A percentile compares a stretch with the other conserved stretches of the same genome.
These are phyloP conservation scores for Volvox reticuliferus DNA, from an alignment of 139 green algal genomes.

Conservation along the genomic window DNA sequence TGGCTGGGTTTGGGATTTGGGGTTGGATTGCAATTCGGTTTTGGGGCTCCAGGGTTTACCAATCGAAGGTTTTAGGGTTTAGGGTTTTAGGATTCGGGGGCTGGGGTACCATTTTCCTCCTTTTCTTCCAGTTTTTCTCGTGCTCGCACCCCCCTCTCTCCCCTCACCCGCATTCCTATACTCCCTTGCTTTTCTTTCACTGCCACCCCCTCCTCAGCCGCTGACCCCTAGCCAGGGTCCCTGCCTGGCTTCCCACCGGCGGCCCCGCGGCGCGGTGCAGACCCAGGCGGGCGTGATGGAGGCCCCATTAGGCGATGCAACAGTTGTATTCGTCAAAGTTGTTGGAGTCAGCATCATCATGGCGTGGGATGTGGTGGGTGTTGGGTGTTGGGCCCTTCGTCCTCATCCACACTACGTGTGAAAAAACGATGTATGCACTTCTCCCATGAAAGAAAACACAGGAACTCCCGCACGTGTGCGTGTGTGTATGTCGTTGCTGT, in stretches of 20 bases:
- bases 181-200: background rate
- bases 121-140: background rate
- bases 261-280: background rate
- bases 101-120: too few species aligned
- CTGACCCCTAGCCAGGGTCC: conserved; percentile 12
- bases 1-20: too few species aligned
- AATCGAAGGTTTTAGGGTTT: too few species aligned
- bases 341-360: conserved; percentile 43
- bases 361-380: conserved; percentile 45
- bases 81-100: too few species aligned
- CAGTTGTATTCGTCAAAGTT: conserved; percentile 37
- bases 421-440: too few species aligned
- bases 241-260: conserved; percentile 23
- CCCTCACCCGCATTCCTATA: background rate
- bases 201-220: background rate
- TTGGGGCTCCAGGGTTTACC: too few species aligned
- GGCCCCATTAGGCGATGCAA: conserved; percentile 43
- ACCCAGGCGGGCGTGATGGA: conserved; percentile 33
- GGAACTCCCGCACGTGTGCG: too few species aligned
- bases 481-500: too few species aligned
- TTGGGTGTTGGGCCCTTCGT: background rate
- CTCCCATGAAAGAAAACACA: too few species aligned
- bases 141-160: background rate
- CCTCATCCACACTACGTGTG: too few species aligned
- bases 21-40: too few species aligned